A percentile compares a stretch with the other conserved stretches of the same genome.
Evolutionary conservation across 1,284 basidiomycete genomes (phyloP).

Genomic region (Exsudoporus floridanus): DNA sequence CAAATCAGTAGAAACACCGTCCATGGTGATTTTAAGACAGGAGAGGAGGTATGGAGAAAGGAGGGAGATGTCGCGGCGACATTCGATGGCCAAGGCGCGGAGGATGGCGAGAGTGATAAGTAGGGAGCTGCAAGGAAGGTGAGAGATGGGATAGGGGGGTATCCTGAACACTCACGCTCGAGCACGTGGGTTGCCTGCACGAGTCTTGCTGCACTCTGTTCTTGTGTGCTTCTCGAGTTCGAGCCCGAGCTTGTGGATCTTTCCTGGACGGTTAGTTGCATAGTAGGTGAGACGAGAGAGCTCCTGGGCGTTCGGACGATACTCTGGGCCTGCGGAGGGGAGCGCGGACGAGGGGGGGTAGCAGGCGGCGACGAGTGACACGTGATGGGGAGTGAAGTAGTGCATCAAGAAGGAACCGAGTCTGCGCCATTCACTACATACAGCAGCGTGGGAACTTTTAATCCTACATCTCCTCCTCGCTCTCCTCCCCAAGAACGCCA

Average conservation of each 20-base stretch:
- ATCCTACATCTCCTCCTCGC: constrained; percentile 40
- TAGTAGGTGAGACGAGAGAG: constrained; percentile 91
- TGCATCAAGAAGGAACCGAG: constrained; percentile 33
- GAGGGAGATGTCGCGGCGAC: constrained; percentile 81
- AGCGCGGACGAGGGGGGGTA: constrained; percentile 86
- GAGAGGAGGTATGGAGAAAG: constrained; percentile 78
- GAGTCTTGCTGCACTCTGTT: constrained; percentile 67
- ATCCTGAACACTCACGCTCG: constrained; percentile 64
- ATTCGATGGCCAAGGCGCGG: constrained; percentile 85
- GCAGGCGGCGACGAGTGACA: constrained; percentile 85
- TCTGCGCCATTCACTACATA: too few relatives aligned
- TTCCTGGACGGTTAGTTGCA: constrained; percentile 86
- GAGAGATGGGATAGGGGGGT: not conserved
- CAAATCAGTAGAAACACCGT: constrained; percentile 67
- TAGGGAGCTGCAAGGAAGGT: constrained; percentile 57
- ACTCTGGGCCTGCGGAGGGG: constrained; percentile 75
- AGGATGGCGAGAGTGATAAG: constrained; percentile 88
- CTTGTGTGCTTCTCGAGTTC: constrained; percentile 81
- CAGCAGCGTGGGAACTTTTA: constrained; percentile 14
- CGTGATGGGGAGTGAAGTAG: constrained; percentile 81
- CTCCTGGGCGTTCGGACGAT: constrained; percentile 86
- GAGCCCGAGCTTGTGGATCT: constrained; percentile 81
- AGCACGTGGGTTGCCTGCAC: constrained; percentile 70
- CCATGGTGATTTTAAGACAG: constrained; percentile 69
- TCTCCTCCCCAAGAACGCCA: constrained; percentile 55